Conservation (phyloP, 2,329 filamentous ascomycete species). For the Lasiodiplodia sp. region DNA sequence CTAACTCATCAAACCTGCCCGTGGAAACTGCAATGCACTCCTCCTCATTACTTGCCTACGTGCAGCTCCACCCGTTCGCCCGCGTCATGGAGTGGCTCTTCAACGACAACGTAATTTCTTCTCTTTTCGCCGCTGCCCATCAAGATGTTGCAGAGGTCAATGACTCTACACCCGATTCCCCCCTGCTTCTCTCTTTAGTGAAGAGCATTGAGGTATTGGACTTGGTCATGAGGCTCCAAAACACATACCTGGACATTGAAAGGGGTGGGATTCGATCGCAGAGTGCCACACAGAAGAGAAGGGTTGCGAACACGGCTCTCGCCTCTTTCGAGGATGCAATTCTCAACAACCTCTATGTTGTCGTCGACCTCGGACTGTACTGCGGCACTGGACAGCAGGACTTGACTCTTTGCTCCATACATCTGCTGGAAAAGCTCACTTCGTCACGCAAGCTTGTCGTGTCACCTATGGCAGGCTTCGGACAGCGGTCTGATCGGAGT, state of each 20-base stretch:
- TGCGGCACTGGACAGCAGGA: conserved; percentile 84
- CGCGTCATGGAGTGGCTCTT: conserved; percentile 99
- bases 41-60: conserved; percentile 79
- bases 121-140: conserved; percentile 79
- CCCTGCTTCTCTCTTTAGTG: conserved; percentile 79
- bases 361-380: conserved; percentile 85
- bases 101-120: conserved; percentile 84
- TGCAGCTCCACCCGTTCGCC: conserved; percentile 88
- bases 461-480: conserved; percentile 68
- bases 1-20: conserved; percentile 76
- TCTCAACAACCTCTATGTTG: conserved; percentile 77
- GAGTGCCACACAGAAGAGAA: conserved; percentile 63
- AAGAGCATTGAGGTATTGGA: conserved; percentile 85
- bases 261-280: conserved; percentile 48
- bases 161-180: conserved; percentile 76
- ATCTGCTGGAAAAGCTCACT: conserved; percentile 84
- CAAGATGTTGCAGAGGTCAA: conserved; percentile 77
- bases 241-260: conserved; percentile 85
- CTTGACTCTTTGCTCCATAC: conserved; percentile 80
- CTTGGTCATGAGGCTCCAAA: conserved; percentile 82
- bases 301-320: conserved; percentile 77
- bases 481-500: conserved; percentile 72
- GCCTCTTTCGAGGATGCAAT: conserved; percentile 93
- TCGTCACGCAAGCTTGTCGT: conserved; percentile 82
- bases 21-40: conserved; percentile 78